Conservation (phyloP, 164 flowering plant genomes). For the Magnolia sinica region DNA sequence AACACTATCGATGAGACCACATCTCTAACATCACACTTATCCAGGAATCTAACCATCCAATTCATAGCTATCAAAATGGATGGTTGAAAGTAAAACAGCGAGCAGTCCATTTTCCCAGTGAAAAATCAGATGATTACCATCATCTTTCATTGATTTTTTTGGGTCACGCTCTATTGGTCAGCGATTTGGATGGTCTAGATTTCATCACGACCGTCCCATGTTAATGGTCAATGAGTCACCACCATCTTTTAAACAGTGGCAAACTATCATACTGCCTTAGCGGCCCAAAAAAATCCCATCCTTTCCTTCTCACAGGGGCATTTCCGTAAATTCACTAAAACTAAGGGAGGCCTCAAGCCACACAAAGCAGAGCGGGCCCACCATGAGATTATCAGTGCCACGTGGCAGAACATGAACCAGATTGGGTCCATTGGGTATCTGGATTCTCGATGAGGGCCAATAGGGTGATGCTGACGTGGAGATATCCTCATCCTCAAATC, state of each 20-base stretch:
- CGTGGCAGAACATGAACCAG: slow-evolving; percentile 14
- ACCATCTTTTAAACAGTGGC: not conserved
- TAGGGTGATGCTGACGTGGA: slow-evolving; percentile 16
- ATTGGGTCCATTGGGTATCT: slow-evolving; percentile 10
- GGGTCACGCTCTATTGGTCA: no score
- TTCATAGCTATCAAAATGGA: no score
- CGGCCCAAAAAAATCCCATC: not conserved
- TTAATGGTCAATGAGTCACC: not conserved
- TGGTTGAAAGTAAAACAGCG: no score
- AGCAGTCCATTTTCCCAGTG: no score
- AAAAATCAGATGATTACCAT: no score
- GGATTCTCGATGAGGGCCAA: slow-evolving; percentile 9
- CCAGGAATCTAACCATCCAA: no score
- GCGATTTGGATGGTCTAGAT: no score
- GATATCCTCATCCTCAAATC: slow-evolving; percentile 19
- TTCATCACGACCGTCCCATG: no score
- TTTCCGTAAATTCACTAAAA: not conserved
- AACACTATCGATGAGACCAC: no score
- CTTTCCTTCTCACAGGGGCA: not conserved
- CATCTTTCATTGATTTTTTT: no score
- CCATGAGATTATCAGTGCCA: slow-evolving; percentile 10
- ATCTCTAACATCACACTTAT: no score
- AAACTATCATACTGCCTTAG: not conserved
- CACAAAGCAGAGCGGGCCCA: not conserved
- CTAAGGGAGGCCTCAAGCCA: not conserved